These are phyloP conservation scores for Vitis hybrid DNA, from an alignment of 177 flowering plant species.

Conservation along the genomic window DNA sequence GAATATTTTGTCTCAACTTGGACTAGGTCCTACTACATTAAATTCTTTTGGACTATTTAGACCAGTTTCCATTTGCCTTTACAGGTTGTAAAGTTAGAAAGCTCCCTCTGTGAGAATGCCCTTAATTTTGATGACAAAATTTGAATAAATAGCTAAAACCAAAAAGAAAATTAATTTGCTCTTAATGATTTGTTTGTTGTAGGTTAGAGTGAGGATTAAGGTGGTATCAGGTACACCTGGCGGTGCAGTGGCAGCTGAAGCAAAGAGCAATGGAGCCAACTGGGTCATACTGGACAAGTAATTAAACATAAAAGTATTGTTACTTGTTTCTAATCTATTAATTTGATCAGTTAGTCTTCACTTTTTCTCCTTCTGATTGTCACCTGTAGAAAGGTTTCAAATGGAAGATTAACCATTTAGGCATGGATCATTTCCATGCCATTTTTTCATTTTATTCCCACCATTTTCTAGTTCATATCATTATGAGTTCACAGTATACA, in stretches of 20 bases:
- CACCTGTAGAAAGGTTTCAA: background rate
- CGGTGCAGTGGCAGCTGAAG: conserved; percentile 74
- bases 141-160: too few species aligned
- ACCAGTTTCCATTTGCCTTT: too few species aligned
- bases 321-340: conserved; percentile 33
- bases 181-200: conserved; percentile 17
- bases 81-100: too few species aligned
- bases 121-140: too few species aligned
- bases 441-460: too few species aligned
- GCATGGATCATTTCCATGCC: background rate
- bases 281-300: conserved; percentile 99
- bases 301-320: conserved; percentile 49
- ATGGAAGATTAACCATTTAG: too few species aligned
- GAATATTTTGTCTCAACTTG: background rate
- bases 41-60: background rate
- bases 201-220: conserved; percentile 84
- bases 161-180: background rate
- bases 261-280: conserved; percentile 63
- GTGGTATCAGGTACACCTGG: conserved; percentile 52
- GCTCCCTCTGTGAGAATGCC: too few species aligned
- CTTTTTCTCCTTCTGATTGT: background rate
- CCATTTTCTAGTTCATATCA: too few species aligned
- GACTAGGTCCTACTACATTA: background rate
- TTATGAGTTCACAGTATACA: too few species aligned
- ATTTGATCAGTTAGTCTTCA: background rate